Conservation (phyloP, 2,329 filamentous ascomycete genomes). For the Xylariaceae sp. region DNA sequence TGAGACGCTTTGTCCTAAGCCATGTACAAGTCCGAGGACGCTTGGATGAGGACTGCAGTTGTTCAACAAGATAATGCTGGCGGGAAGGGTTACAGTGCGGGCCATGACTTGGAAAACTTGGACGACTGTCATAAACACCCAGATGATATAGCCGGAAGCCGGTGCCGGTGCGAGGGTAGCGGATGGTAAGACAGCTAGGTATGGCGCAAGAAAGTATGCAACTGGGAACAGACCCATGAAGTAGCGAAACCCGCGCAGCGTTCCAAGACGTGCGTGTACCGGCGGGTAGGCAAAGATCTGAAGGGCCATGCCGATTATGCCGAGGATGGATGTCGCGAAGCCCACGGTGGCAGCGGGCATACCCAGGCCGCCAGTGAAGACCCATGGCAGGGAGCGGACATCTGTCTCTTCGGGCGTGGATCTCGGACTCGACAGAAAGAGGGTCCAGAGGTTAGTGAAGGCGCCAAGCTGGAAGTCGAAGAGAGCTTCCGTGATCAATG, state of each 20-base stretch:
- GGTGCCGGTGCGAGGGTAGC: constrained; percentile 40
- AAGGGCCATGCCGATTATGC: constrained; percentile 65
- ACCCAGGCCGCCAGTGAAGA: constrained; percentile 65
- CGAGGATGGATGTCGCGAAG: constrained; percentile 66
- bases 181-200: constrained; percentile 62
- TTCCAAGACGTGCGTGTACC: constrained; percentile 63
- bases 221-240: constrained; percentile 66
- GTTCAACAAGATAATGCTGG: constrained; percentile 58
- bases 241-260: constrained; percentile 62
- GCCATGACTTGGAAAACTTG: constrained; percentile 69
- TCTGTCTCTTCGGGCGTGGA: constrained; percentile 33
- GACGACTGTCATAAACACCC: constrained; percentile 60
- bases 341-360: constrained; percentile 66
- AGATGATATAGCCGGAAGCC: constrained; percentile 51
- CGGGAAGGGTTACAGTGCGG: constrained; percentile 64
- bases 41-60: constrained; percentile 59
- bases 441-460: constrained; percentile 67
- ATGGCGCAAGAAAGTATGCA: constrained; percentile 66
- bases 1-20: constrained; percentile 50
- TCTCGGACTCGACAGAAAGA: constrained; percentile 68
- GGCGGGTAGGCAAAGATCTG: constrained; percentile 68
- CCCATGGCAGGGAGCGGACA: constrained; percentile 42
- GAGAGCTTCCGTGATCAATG: constrained; percentile 62
- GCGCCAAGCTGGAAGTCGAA: constrained; percentile 69
- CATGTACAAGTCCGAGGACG: constrained; percentile 57